phyloP scores from a whole-genome alignment of 2,329 filamentous ascomycete species.

The Colletotrichum australisinense region DNA sequence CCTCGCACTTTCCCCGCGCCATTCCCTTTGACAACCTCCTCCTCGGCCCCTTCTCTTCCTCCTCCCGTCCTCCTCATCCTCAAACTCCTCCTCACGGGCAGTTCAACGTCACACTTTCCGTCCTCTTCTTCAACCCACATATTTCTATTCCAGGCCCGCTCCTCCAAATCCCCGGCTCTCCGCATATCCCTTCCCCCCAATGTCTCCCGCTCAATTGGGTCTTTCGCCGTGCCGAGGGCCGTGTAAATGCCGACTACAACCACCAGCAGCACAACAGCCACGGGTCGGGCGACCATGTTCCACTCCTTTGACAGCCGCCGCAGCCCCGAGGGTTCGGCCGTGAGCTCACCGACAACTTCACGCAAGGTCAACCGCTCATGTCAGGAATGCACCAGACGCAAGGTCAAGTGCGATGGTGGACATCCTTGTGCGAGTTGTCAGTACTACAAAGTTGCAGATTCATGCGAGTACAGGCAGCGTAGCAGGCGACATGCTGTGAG shows the following conservation, averaged over 20 bases:
- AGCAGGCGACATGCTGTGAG: constrained; percentile 45
- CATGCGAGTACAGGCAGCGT: constrained; percentile 44
- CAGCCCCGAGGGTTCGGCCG: constrained; percentile 1
- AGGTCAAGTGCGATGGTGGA: constrained; percentile 55
- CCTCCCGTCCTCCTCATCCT: neutral
- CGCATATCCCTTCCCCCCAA: constrained; percentile 13
- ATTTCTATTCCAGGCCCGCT: neutral
- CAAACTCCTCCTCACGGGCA: neutral
- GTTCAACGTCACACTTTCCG: neutral
- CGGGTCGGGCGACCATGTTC: constrained; percentile 23
- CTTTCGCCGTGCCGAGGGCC: constrained; percentile 8
- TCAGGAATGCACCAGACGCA: constrained; percentile 43
- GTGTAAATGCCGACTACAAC: constrained; percentile 18
- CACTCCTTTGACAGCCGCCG: constrained; percentile 32
- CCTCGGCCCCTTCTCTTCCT: neutral
- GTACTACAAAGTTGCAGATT: constrained; percentile 41
- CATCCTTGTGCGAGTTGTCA: constrained; percentile 51
- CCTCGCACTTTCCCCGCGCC: neutral
- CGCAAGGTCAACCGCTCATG: constrained; percentile 42
- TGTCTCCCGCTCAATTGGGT: constrained; percentile 4
- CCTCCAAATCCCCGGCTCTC: constrained; percentile 4
- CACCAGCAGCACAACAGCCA: neutral
- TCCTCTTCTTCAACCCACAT: constrained; percentile 16
- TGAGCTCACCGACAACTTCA: neutral
- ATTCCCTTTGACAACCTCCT: neutral